Evolutionary conservation across 345 rosid species (phyloP), one percentile per base, ranked within the genome.

Genomic region (Lumnitzera littorea): DNA sequence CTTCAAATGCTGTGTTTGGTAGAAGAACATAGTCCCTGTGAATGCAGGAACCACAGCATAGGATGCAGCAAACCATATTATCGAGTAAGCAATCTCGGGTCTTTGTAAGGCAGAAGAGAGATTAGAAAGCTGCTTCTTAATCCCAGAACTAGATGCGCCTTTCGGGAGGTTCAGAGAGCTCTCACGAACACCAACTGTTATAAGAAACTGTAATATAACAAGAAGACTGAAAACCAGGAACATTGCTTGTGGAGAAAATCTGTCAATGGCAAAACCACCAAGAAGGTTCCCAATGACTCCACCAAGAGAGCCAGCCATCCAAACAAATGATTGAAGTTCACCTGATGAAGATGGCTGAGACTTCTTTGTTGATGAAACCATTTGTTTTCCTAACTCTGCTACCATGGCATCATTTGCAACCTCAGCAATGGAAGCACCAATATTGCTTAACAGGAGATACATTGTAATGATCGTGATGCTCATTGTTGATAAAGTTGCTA

Each of bases 381-480:
- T 68, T 25, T 76, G 84, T 62, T 83, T 84, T 16, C 73, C 91
- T 4, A 74, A 61, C 75, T 89, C 97, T 2, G 96, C 99, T 15
- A 90, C 97, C 64, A 90, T 79, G 63, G 99, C 99, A 65, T 92
- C 99, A 56, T 92, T 94, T 47, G 95, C 97, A 63, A 94, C 97
- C 75, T 92, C 97, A 0, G 84, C 85, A 65, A 92, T 72, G 1
- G 98, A 84, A 63, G 97, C 95, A 3, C 97, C 98, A 2, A 89
- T 88, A 62, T 92, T 92, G 58, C 94, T 77, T 17, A 89, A 84
- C 56, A 92, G 90, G 48, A 92, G 95, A 70, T 64, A 82, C 1
- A 85, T 1, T 15, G 66, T 62, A 66, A 85, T 46, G 46, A 87
- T 66, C 29, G 96, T 85, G 41, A 84, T 74, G 50, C 73, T 79